These are phyloP conservation scores for Tulasnella sp. DNA, from an alignment of 768 basidiomycete species.

Conservation along the genomic window DNA sequence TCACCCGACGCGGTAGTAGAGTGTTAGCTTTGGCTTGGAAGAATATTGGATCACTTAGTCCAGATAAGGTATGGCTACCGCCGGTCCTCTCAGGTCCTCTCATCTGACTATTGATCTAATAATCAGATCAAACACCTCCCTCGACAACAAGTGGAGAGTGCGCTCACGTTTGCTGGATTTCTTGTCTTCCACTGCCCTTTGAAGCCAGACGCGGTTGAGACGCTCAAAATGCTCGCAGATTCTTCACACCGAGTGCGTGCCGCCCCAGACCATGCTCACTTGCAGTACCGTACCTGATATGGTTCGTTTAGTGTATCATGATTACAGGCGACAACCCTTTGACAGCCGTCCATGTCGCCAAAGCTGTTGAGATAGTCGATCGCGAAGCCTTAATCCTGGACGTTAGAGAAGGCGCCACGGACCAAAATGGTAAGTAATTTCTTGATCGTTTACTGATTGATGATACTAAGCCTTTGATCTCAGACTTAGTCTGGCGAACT, in stretches of 20 bases:
- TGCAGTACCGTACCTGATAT: constrained; percentile 13
- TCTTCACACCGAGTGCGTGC: constrained; percentile 84
- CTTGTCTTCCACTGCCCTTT: constrained; percentile 97
- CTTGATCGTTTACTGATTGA: background rate
- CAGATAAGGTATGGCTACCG: constrained; percentile 50
- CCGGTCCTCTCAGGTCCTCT: background rate
- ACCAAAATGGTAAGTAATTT: constrained; percentile 48
- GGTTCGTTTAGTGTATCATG: constrained; percentile 86
- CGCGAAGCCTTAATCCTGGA: constrained; percentile 90
- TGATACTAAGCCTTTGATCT: background rate
- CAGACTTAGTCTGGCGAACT: constrained; percentile 85
- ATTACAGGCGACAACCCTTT: constrained; percentile 98
- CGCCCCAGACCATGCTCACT: background rate
- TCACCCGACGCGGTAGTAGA: constrained; percentile 82
- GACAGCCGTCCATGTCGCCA: constrained; percentile 91
- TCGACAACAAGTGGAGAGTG: constrained; percentile 68
- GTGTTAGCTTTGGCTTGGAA: constrained; percentile 88
- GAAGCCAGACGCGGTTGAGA: constrained; percentile 82
- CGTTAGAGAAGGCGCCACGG: constrained; percentile 63
- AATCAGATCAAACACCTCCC: constrained; percentile 77
- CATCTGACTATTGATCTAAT: background rate
- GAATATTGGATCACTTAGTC: constrained; percentile 57
- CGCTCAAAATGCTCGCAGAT: constrained; percentile 88
- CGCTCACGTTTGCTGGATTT: constrained; percentile 83
- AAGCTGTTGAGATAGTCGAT: constrained; percentile 94